Evolutionary conservation across 352 stramenopile species (phyloP).

Genomic region (Pythium dissotocum): DNA sequence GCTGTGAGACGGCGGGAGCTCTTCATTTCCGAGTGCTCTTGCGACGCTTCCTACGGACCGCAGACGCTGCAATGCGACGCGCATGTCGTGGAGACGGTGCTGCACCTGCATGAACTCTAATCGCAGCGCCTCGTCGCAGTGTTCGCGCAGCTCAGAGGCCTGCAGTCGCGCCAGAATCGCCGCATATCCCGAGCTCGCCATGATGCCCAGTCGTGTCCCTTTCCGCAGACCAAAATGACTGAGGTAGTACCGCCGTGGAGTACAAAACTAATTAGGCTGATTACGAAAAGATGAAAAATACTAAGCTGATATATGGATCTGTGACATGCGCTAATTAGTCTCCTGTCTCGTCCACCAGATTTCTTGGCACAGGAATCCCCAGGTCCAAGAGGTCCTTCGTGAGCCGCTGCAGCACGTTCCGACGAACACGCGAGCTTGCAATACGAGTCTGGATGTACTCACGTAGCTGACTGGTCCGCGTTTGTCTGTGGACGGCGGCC

Average conservation of each 20-base stretch:
- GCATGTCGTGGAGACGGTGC: constrained; percentile 17
- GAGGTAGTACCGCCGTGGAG: constrained; percentile 11
- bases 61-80: constrained; percentile 19
- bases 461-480: not conserved
- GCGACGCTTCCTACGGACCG: constrained; percentile 18
- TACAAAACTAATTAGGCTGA: not conserved
- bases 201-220: not conserved
- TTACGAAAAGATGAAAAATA: not conserved
- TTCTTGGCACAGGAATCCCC: not conserved
- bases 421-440: not conserved
- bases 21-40: constrained; percentile 1
- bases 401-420: not conserved
- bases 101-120: constrained; percentile 19
- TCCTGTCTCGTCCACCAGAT: not conserved
- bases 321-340: not conserved
- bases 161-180: constrained; percentile 28
- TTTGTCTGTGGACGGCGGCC: not conserved
- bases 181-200: constrained; percentile 18
- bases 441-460: not conserved
- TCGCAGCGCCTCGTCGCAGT: constrained; percentile 27
- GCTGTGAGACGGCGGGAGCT: not conserved
- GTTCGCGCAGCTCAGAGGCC: constrained; percentile 16
- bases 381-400: not conserved
- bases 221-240: not conserved
- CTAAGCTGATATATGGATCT: not conserved